phyloP scores from a whole-genome alignment of 2,329 filamentous ascomycete genomes.

The Didymellaceae sp. region DNA sequence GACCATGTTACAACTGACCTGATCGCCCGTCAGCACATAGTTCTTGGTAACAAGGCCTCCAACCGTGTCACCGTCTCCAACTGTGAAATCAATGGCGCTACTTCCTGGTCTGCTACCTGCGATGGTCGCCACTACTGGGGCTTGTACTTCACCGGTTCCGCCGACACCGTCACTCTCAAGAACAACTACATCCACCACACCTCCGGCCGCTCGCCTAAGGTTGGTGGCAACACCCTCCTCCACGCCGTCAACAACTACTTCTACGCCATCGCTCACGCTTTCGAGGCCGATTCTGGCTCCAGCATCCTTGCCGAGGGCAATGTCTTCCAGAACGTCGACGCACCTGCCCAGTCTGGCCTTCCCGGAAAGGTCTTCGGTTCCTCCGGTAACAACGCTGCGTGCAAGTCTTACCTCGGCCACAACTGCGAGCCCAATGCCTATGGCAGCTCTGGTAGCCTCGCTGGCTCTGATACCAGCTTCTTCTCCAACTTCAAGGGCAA shows the following conservation, averaged over 20 bases:
- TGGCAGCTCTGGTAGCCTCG: slow-evolving; percentile 35
- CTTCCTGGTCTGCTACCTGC: slow-evolving; percentile 63
- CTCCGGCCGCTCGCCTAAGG: slow-evolving; percentile 64
- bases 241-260: slow-evolving; percentile 70
- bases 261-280: slow-evolving; percentile 63
- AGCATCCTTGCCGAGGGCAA: slow-evolving; percentile 63
- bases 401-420: slow-evolving; percentile 56
- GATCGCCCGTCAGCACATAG: slow-evolving; percentile 67
- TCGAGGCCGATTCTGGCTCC: slow-evolving; percentile 54
- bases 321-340: slow-evolving; percentile 61
- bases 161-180: slow-evolving; percentile 65
- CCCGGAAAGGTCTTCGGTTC: slow-evolving; percentile 51
- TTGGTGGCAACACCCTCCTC: slow-evolving; percentile 62
- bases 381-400: slow-evolving; percentile 49
- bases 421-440: slow-evolving; percentile 58
- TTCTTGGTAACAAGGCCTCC: slow-evolving; percentile 61
- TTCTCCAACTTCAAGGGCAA: slow-evolving; percentile 60
- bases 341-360: slow-evolving; percentile 50
- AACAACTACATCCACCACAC: slow-evolving; percentile 67
- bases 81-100: slow-evolving; percentile 63
- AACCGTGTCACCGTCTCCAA: slow-evolving; percentile 67
- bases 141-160: slow-evolving; percentile 63
- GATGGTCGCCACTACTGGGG: slow-evolving; percentile 66
- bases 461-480: slow-evolving; percentile 55
- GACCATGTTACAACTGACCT: slow-evolving; percentile 57